Percentiles rank a stretch among this genome's conserved stretches.
phyloP scores from a whole-genome alignment of 2,329 filamentous ascomycete genomes.

The Fusarium sp. region DNA sequence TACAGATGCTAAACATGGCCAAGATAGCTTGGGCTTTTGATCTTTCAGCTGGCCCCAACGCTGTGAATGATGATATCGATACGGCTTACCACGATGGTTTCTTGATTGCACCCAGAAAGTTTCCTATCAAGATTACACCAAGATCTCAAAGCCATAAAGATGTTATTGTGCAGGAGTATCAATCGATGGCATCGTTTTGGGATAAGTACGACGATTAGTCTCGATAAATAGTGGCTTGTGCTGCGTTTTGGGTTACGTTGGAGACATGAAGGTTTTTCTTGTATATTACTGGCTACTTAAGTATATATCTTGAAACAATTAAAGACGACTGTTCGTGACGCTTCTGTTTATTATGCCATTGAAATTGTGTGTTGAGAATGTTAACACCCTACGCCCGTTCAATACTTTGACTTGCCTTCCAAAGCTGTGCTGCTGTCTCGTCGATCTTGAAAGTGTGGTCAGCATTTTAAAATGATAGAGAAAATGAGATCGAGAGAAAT shows the following conservation, averaged over 20 bases:
- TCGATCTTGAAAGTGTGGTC: background rate
- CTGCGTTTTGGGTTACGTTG: too few relatives aligned
- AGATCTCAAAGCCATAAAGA: background rate
- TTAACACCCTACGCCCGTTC: background rate
- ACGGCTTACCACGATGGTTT: constrained; percentile 12
- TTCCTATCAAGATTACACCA: constrained; percentile 2
- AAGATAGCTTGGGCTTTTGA: constrained; percentile 12
- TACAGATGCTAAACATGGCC: constrained; percentile 10
- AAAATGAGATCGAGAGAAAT: background rate
- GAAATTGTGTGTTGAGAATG: too few relatives aligned
- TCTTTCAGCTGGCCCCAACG: background rate
- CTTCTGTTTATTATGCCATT: too few relatives aligned
- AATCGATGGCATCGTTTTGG: background rate
- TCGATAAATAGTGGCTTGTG: too few relatives aligned
- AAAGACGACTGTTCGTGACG: too few relatives aligned
- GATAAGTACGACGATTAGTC: constrained; percentile 1
- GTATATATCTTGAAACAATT: too few relatives aligned
- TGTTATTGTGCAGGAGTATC: background rate
- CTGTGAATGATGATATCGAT: constrained; percentile 7
- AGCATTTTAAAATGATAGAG: background rate
- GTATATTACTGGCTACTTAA: too few relatives aligned
- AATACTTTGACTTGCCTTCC: constrained; percentile 4
- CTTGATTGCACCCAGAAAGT: constrained; percentile 9
- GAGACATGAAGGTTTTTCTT: too few relatives aligned
- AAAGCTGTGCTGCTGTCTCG: constrained; percentile 1